Evolutionary conservation across 768 basidiomycete species (phyloP).

Genomic region (Rhodocollybia butyracea): DNA sequence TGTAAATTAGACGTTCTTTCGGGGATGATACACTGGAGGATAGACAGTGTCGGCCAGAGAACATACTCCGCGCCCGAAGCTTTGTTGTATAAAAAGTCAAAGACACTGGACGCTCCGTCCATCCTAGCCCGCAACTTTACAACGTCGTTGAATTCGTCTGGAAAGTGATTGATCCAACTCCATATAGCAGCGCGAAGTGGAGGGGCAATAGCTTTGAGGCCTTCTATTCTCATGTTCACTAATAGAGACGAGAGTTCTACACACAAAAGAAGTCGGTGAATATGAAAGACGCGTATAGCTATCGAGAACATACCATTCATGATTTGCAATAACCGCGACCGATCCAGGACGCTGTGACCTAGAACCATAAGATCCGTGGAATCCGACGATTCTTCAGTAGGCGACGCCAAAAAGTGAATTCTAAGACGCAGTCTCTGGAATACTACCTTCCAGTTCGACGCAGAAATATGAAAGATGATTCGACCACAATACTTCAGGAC

Average conservation of each 20-base stretch:
- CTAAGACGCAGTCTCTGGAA: constrained; percentile 65
- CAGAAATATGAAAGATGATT: constrained; percentile 83
- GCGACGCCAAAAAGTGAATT: constrained; percentile 58
- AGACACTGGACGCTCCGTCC: constrained; percentile 83
- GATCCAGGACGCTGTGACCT: constrained; percentile 73
- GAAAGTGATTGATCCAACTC: constrained; percentile 86
- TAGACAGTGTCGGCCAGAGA: constrained; percentile 78
- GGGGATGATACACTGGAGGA: constrained; percentile 69
- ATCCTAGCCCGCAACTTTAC: constrained; percentile 55
- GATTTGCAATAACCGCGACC: constrained; percentile 61
- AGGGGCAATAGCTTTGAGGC: constrained; percentile 67
- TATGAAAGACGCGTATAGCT: constrained; percentile 7
- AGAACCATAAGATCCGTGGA: constrained; percentile 74
- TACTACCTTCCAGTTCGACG: constrained; percentile 83
- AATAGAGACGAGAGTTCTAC: constrained; percentile 78
- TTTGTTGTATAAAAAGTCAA: constrained; percentile 69
- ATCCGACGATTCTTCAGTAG: constrained; percentile 37
- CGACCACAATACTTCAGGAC: constrained; percentile 73
- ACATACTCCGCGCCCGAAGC: constrained; percentile 44
- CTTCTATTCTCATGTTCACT: constrained; percentile 75
- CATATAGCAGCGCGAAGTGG: constrained; percentile 78
- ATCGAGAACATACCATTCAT: constrained; percentile 52
- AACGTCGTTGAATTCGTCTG: constrained; percentile 73
- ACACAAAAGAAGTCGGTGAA: background rate
- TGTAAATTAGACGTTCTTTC: constrained; percentile 69